Conservation (phyloP, 306 rosid genomes). For the Quercus gilva region DNA sequence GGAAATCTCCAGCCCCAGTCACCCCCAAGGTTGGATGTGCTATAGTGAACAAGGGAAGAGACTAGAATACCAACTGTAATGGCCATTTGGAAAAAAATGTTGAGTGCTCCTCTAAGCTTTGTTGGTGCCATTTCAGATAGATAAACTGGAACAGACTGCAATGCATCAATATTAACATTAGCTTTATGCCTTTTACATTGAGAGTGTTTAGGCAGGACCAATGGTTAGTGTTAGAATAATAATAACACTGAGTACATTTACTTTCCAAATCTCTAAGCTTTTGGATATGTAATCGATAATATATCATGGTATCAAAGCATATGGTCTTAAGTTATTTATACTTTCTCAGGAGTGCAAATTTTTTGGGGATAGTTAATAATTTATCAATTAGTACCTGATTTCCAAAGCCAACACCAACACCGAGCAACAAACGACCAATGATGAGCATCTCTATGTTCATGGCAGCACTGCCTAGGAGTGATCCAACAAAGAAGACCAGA, state of each 20-base stretch:
- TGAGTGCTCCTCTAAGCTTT: slow-evolving; percentile 44
- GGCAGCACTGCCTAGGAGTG: slow-evolving; percentile 22
- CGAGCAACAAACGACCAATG: slow-evolving; percentile 36
- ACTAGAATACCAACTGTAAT: slow-evolving; percentile 41
- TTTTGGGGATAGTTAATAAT: too few species aligned
- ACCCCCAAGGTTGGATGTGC: slow-evolving; percentile 18
- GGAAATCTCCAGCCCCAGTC: slow-evolving; percentile 49
- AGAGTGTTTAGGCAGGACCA: too few species aligned
- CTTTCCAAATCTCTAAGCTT: too few species aligned
- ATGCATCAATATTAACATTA: not conserved
- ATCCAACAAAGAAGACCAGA: slow-evolving; percentile 24
- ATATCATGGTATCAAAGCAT: too few species aligned
- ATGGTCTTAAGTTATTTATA: too few species aligned
- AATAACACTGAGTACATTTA: too few species aligned
- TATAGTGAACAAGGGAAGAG: slow-evolving; percentile 36
- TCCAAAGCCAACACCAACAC: slow-evolving; percentile 41
- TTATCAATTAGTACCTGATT: slow-evolving; percentile 27
- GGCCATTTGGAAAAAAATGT: slow-evolving; percentile 40
- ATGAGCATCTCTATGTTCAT: slow-evolving; percentile 19
- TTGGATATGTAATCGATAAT: too few species aligned
- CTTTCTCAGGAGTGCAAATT: too few species aligned
- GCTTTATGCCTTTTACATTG: too few species aligned
- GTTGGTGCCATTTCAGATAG: slow-evolving; percentile 54
- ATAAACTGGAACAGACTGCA: slow-evolving; percentile 41
- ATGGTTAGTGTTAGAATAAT: too few species aligned